Evolutionary conservation across 257 asterid species (phyloP).

Genomic region (Lavandula angustifolia): DNA sequence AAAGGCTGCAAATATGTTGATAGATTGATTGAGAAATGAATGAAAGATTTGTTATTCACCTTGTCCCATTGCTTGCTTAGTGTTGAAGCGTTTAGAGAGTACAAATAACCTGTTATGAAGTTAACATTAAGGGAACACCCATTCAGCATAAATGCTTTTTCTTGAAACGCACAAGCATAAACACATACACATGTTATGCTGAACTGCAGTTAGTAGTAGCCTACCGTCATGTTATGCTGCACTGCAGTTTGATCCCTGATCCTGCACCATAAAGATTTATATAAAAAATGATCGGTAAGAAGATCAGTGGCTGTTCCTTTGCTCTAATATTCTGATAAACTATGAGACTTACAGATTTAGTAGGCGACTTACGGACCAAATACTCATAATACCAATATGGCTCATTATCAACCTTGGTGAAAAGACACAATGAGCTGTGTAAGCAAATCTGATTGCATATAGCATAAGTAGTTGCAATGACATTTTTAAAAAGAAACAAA

Average conservation of each 20-base stretch:
- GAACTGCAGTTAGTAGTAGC: conserved; percentile 17
- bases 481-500: conserved; percentile 26
- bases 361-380: conserved; percentile 91
- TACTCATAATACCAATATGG: conserved; percentile 93
- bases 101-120: conserved; percentile 69
- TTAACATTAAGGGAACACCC: background rate
- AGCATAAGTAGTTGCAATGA: conserved; percentile 1
- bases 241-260: conserved; percentile 74
- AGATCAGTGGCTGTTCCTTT: conserved; percentile 15
- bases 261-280: conserved; percentile 49
- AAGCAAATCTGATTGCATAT: conserved; percentile 22
- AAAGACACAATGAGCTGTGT: conserved; percentile 24
- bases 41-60: conserved; percentile 43
- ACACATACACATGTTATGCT: background rate
- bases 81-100: conserved; percentile 87
- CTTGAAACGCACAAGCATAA: background rate
- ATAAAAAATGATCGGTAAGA: background rate
- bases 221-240: conserved; percentile 94
- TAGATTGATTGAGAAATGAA: conserved; percentile 14
- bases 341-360: conserved; percentile 59
- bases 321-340: conserved; percentile 14
- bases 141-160: background rate
- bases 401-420: conserved; percentile 72
- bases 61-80: conserved; percentile 84
- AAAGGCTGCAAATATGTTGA: background rate